Base-by-base conservation (phyloP, 2,329 filamentous ascomycete species). In the Calycina marina region DNA sequence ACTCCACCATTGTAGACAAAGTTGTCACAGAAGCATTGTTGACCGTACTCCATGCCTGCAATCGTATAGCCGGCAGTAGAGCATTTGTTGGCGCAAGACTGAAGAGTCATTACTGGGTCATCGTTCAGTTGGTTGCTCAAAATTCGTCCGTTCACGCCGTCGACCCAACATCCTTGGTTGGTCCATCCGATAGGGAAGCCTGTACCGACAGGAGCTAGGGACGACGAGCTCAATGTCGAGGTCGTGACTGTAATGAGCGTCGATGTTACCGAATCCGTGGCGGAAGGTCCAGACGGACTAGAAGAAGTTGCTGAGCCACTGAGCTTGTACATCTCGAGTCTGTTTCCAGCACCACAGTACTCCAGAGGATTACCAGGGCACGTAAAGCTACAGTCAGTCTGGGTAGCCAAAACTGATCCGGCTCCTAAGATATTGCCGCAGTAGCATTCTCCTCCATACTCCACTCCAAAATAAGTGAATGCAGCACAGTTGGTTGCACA, bases 271-370 rank as follows among this genome's bases (percentile, higher is more conserved):
- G 28, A 13, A 9, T 22, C 20, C 5, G 20, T 14, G 12, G 10
- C 12, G 16, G 14, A 11, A 12, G 31, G 11, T 25, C 28, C 11
- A 11, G 39, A 11, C 10, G 27, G 13, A 6, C 22, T 28, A 6
- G 18, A 22, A 9, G 34, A 26, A 5, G 36, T 12, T 6, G 25
- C 22, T 5, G 36, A 36, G 10, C 18, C 25, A n/a, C 32, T 32
- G 11, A 38, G 13, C 12, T 32, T 36, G 24, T 52, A 46, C 8
- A 44, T 28, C 10, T 44, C 46, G 15, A 54, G 32, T 12, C 48
- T 30, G 26, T 46, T 45, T 10, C 44, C 43, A 14, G 43, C 53
- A 12, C 56, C 55, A 32, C 56, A 58, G 25, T 48, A 48, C 35
- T 57, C 44, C 4, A 40, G 38, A 3, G 32, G 14, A 33, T 56